Conservation (phyloP, 108 stramenopile species). For the Fistulifera pelliculosa region DNA sequence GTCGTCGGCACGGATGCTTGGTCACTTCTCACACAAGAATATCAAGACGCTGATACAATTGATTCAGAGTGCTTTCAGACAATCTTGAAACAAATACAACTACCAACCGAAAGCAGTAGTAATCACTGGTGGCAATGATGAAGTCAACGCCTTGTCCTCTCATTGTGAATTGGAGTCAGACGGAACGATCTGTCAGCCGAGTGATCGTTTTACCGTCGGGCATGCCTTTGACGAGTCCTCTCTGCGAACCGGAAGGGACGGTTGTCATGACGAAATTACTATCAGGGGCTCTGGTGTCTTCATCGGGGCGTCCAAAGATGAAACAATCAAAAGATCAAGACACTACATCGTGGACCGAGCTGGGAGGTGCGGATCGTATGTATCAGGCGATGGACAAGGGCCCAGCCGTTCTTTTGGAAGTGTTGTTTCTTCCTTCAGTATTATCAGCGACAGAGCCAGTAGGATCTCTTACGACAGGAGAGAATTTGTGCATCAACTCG, state of each 20-base stretch:
- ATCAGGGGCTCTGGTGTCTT: constrained; percentile 40
- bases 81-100: too few relatives aligned
- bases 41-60: too few relatives aligned
- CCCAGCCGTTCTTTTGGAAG: constrained; percentile 48
- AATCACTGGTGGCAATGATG: too few relatives aligned
- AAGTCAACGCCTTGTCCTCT: too few relatives aligned
- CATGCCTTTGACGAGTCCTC: constrained; percentile 16
- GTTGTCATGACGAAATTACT: constrained; percentile 77
- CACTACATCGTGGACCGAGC: constrained; percentile 41
- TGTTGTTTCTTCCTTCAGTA: constrained; percentile 20
- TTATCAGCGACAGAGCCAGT: constrained; percentile 10
- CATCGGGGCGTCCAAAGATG: too few relatives aligned
- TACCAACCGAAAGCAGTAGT: too few relatives aligned
- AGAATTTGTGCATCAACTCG: background rate
- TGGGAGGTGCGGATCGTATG: constrained; percentile 43
- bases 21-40: too few relatives aligned
- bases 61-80: too few relatives aligned
- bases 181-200: constrained; percentile 17
- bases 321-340: too few relatives aligned
- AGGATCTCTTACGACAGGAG: background rate
- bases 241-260: constrained; percentile 36
- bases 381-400: constrained; percentile 73
- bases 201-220: constrained; percentile 60
- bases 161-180: too few relatives aligned
- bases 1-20: too few relatives aligned